phyloP scores from a whole-genome alignment of 495 filamentous ascomycete genomes.

The Aspergillus carlsbadensis region DNA sequence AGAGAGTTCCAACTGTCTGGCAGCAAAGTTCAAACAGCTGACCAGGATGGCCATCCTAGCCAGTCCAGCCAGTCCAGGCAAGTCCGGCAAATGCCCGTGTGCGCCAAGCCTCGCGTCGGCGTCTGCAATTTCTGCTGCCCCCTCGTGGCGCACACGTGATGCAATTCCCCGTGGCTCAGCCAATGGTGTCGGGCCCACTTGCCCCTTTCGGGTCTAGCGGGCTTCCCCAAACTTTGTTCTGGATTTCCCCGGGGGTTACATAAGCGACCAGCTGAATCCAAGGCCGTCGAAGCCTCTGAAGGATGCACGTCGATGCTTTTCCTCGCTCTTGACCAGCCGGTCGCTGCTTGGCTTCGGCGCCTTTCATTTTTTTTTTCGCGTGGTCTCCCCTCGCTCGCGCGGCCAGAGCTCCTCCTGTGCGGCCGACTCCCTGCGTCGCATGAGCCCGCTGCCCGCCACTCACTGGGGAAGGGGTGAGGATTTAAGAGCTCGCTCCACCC shows the following conservation, averaged over 20 bases:
- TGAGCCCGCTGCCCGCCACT: too few relatives aligned
- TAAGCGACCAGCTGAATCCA: neutral
- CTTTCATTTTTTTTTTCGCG: neutral
- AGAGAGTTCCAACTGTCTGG: too few relatives aligned
- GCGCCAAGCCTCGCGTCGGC: too few relatives aligned
- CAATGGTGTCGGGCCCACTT: neutral
- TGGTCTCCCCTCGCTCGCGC: neutral
- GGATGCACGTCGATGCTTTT: neutral
- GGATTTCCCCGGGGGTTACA: neutral
- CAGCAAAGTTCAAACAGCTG: too few relatives aligned
- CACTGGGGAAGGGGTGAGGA: neutral
- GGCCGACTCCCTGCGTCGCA: neutral
- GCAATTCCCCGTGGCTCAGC: neutral
- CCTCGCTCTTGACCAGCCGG: neutral
- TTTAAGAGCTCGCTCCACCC: neutral
- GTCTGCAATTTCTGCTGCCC: too few relatives aligned
- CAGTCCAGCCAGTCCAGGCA: too few relatives aligned
- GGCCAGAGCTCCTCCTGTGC: neutral
- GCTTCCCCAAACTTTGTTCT: neutral
- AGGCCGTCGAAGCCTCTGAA: neutral
- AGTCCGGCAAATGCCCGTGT: too few relatives aligned
- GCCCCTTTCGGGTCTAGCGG: neutral
- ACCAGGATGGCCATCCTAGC: too few relatives aligned
- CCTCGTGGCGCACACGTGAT: slow-evolving; percentile 2
- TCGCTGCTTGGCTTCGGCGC: neutral